Evolutionary conservation across 2,329 filamentous ascomycete species (phyloP).

Genomic region (Pleomassaria siparia): DNA sequence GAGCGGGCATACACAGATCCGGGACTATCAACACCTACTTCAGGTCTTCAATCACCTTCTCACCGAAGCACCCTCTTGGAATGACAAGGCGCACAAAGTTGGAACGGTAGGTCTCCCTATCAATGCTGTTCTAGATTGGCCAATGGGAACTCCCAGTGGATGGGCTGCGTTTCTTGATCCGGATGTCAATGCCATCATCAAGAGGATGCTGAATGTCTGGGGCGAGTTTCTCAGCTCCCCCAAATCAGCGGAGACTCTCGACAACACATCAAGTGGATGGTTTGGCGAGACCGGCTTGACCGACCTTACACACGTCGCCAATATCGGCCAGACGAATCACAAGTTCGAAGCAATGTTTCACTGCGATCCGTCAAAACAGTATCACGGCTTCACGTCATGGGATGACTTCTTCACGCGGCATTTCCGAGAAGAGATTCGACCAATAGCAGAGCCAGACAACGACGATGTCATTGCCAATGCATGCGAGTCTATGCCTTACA

Average conservation of each 20-base stretch:
- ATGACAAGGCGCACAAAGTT: conserved; percentile 37
- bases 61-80: conserved; percentile 46
- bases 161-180: conserved; percentile 57
- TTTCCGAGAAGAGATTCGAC: conserved; percentile 58
- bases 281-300: conserved; percentile 43
- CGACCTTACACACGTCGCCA: conserved; percentile 28
- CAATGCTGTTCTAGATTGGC: conserved; percentile 60
- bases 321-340: conserved; percentile 25
- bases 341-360: conserved; percentile 63
- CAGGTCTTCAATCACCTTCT: conserved; percentile 63
- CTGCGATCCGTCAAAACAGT: conserved; percentile 57
- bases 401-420: conserved; percentile 69
- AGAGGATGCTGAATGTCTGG: conserved; percentile 56
- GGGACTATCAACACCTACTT: conserved; percentile 69
- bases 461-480: conserved; percentile 60
- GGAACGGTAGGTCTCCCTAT: conserved; percentile 58
- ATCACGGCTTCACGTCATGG: conserved; percentile 68
- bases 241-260: conserved; percentile 42
- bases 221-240: conserved; percentile 39
- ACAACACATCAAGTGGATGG: conserved; percentile 42
- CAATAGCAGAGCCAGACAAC: conserved; percentile 60
- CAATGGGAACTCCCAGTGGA: conserved; percentile 58
- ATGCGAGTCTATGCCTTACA: conserved; percentile 65
- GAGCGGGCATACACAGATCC: conserved; percentile 63
- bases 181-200: conserved; percentile 55